Base-by-base conservation (phyloP, 1,139 yeast species). In the Tardiomyces digboiensis region DNA sequence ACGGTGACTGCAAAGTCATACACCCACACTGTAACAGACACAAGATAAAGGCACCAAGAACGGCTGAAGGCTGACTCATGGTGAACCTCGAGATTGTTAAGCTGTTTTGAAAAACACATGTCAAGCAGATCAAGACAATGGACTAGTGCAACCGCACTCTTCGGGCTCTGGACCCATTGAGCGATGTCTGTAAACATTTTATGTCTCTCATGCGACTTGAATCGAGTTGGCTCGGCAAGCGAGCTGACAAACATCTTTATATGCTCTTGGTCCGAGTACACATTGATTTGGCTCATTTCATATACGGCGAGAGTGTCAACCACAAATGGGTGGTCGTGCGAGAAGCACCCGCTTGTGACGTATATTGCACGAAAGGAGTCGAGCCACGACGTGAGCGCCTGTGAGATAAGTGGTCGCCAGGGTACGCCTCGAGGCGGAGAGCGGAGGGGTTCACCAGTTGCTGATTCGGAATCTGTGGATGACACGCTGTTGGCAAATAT, bases 91-190 rank as follows among this genome's bases (percentile, higher is more conserved):
- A 12, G 7, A 12, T 22, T 22, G 26, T 12, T 12, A 8, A 12
- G 26, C 26, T 22, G 26, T n/a, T 49, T 49, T n/a, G 48, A 41
- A 16, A 54, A 40, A 40, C 52, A 53, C 57, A 55, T 50, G 39
- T 55, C 58, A 29, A 55, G 48, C 19, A 55, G 49, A 42, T 55
- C 57, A 19, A 55, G 48, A 1, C 57, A 54, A 39, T 55, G 59
- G 14, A 47, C 46, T 8, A 55, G 42, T 12, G 58, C 55, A 8
- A 45, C 40, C 16, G 40, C 33, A 4, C 50, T 44, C 40, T 38
- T 41, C n/a, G 43, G 19, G 12, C 45, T 37, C 16, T 42, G 37
- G 1, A 45, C 42, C 52, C 52, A 49, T 19, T 41, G 40, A 20
- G 21, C 22, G 18, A 46, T 21, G 2, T 21, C n/a, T 19, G 36